Evolutionary conservation across 208 protist species (phyloP).

Genomic region (Crithidia bombi): DNA sequence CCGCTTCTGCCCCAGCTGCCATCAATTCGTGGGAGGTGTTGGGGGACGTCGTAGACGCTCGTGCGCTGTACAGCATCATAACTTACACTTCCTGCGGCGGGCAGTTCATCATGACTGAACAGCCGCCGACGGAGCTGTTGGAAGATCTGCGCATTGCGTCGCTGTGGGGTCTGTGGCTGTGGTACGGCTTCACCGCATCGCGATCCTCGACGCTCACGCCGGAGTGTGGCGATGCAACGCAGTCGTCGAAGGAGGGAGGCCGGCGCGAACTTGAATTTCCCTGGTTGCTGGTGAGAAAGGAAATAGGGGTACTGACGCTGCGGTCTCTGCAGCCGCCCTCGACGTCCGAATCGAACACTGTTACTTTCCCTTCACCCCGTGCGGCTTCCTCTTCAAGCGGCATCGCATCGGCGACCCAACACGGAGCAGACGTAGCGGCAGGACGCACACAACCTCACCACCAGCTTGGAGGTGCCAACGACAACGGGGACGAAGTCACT

Average conservation of each 20-base stretch:
- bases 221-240: too few relatives aligned
- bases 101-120: not conserved
- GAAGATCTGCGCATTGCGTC: conserved; percentile 23
- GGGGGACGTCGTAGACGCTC: conserved; percentile 2
- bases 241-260: not conserved
- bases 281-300: not conserved
- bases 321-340: not conserved
- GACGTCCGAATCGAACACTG: not conserved
- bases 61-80: not conserved
- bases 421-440: too few relatives aligned
- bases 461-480: too few relatives aligned
- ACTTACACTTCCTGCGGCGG: not conserved
- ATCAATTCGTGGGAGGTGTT: too few relatives aligned
- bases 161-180: conserved; percentile 21
- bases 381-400: too few relatives aligned
- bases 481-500: too few relatives aligned
- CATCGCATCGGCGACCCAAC: too few relatives aligned
- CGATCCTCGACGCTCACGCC: not conserved
- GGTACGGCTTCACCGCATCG: conserved; percentile 7
- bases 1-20: too few relatives aligned
- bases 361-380: too few relatives aligned
- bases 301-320: not conserved
- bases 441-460: too few relatives aligned
- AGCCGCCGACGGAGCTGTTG: conserved; percentile 21
- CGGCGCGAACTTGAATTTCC: too few relatives aligned